Base-by-base conservation (phyloP, 2,329 filamentous ascomycete genomes). In the Penicillium sp. region DNA sequence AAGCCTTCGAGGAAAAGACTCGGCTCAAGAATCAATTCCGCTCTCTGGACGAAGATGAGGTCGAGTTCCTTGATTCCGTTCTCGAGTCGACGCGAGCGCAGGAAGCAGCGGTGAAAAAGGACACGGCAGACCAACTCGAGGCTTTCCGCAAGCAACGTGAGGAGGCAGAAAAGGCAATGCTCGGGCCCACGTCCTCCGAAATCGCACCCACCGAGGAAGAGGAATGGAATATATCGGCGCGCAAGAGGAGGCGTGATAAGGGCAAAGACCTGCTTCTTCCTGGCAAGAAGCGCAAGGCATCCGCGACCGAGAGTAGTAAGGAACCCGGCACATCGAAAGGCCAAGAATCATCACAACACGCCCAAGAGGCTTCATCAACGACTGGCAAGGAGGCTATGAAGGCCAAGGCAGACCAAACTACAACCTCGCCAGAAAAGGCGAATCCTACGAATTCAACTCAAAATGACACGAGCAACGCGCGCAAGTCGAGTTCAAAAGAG, bases 101-200 rank as follows among this genome's bases (percentile, higher is more conserved):
- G 55, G 79, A 83, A 51, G 72, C 68, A 2, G 74, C 71, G 3
- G 69, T 82, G 30, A 75, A 71, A 52, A 76, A 72, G 50, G 77
- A 83, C 50, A 83, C 78, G 0, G 65, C 67, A 4, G 77, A 80
- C 47, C 75, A 79, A 53, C 62, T 84, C 8, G 77, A 80, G 27
- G 54, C 69, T 1, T 84, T 83, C 50, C 73, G 78, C 19, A 72
- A 70, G 45, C 76, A 78, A 52, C 78, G 77, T 44, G 77, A 81
- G 47, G 74, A 79, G 47, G 76, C 73, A 1, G 79, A 82, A 58
- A 73, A 73, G 50, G 71, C 66, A 47, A 53, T 70, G 7, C 41
- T 67, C 7, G 69, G 70, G 31, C 60, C 65, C 15, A 59, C 56
- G n/a, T 56, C 60, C 4, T 62, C 50, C 9, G 58, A 65, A 28